Conservation (phyloP, 208 protist species). For the Crithidia thermophila region DNA sequence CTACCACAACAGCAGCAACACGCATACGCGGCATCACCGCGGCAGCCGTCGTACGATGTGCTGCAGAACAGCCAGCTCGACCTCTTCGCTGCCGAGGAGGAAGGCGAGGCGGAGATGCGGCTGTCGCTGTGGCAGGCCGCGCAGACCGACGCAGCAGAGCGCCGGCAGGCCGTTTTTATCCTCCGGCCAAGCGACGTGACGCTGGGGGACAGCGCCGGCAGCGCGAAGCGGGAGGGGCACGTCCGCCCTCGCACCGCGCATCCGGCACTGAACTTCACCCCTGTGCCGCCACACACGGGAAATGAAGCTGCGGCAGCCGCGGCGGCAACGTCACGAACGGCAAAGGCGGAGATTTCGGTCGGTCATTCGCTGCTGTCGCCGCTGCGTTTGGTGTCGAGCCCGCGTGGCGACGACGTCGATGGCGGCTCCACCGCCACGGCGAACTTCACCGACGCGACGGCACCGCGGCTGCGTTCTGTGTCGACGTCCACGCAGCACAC, state of each 20-base stretch:
- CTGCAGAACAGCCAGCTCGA: slow-evolving; percentile 33
- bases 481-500: slow-evolving; percentile 2
- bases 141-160: slow-evolving; percentile 31
- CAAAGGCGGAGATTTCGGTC: too few species aligned
- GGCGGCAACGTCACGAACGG: too few species aligned
- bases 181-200: slow-evolving; percentile 37
- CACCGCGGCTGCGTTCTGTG: neutral
- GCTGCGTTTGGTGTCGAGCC: too few species aligned
- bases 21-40: neutral
- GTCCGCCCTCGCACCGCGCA: too few species aligned
- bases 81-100: slow-evolving; percentile 35
- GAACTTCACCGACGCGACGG: neutral
- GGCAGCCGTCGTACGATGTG: neutral
- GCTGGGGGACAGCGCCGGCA: slow-evolving; percentile 14
- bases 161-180: slow-evolving; percentile 40
- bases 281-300: too few species aligned
- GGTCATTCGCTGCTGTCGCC: too few species aligned
- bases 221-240: neutral
- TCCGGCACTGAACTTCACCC: too few species aligned
- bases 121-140: slow-evolving; percentile 34
- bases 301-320: too few species aligned
- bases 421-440: neutral
- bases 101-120: slow-evolving; percentile 34
- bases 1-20: neutral
- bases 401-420: too few species aligned